Conservation (phyloP, 768 basidiomycete species). For the Daedaleopsis nitida region DNA sequence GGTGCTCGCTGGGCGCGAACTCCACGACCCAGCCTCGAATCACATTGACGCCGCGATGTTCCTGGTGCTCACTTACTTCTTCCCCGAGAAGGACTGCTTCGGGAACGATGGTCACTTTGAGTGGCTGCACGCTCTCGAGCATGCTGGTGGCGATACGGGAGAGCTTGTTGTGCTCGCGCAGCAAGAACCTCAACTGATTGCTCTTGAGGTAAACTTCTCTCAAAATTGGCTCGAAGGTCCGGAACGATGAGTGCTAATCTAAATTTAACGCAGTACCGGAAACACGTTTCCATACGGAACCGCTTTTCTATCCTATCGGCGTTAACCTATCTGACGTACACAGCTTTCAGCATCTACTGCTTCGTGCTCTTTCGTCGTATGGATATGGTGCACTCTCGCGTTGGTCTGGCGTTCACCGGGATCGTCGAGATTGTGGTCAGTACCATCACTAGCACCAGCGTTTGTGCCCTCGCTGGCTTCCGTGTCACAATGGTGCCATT, state of each 20-base stretch:
- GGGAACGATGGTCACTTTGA: constrained; percentile 58
- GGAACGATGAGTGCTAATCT: neutral
- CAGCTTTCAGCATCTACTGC: constrained; percentile 74
- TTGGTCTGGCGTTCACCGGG: constrained; percentile 92
- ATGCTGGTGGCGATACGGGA: constrained; percentile 38
- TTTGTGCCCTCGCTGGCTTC: constrained; percentile 88
- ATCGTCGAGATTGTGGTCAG: constrained; percentile 89
- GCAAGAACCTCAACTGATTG: constrained; percentile 46
- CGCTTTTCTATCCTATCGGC: constrained; percentile 64
- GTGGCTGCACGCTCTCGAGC: constrained; percentile 62
- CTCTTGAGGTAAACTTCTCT: constrained; percentile 41
- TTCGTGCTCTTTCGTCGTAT: constrained; percentile 74
- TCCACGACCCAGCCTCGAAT: constrained; percentile 49
- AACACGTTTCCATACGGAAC: constrained; percentile 45
- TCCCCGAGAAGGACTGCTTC: constrained; percentile 73
- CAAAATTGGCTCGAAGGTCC: neutral
- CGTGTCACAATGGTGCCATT: constrained; percentile 89
- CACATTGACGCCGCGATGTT: constrained; percentile 66
- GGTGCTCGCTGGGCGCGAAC: constrained; percentile 74
- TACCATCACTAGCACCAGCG: constrained; percentile 91
- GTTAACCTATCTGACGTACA: constrained; percentile 76
- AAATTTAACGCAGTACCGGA: constrained; percentile 47
- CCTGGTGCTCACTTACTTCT: constrained; percentile 82
- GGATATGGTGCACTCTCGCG: constrained; percentile 84
- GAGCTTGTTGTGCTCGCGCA: constrained; percentile 43